These are phyloP conservation scores for Cucurbita moschata DNA, from an alignment of 306 rosid genomes.

Conservation along the genomic window DNA sequence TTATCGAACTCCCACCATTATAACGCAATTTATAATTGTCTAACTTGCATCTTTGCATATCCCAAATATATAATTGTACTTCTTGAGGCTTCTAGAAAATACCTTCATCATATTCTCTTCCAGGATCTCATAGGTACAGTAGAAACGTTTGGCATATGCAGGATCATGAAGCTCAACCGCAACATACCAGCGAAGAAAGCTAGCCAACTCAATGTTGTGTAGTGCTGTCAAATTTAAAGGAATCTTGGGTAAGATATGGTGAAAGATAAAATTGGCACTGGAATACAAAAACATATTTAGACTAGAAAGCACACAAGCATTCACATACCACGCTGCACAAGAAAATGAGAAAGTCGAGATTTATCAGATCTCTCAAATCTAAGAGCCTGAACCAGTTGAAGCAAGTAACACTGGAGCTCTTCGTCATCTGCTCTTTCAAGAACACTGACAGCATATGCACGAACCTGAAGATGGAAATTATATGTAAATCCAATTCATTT, in stretches of 20 bases:
- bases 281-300: conserved; percentile 8
- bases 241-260: conserved; percentile 23
- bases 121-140: conserved; percentile 73
- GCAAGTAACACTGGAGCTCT: conserved; percentile 93
- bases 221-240: conserved; percentile 48
- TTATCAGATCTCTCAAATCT: conserved; percentile 94
- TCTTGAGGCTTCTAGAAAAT: neutral
- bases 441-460: conserved; percentile 98
- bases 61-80: neutral
- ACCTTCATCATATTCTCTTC: conserved; percentile 99
- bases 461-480: conserved; percentile 45
- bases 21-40: neutral
- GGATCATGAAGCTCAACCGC: conserved; percentile 97
- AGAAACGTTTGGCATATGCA: conserved; percentile 83
- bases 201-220: conserved; percentile 79
- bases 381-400: conserved; percentile 97
- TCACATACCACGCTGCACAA: conserved; percentile 78
- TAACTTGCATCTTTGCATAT: neutral
- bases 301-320: neutral
- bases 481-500: neutral
- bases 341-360: conserved; percentile 83
- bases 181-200: conserved; percentile 99
- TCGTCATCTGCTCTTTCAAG: conserved; percentile 98
- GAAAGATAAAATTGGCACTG: conserved; percentile 16
- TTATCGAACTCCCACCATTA: neutral